Evolutionary conservation across 2,329 filamentous ascomycete species (phyloP).

Genomic region (Alternaria sp.): DNA sequence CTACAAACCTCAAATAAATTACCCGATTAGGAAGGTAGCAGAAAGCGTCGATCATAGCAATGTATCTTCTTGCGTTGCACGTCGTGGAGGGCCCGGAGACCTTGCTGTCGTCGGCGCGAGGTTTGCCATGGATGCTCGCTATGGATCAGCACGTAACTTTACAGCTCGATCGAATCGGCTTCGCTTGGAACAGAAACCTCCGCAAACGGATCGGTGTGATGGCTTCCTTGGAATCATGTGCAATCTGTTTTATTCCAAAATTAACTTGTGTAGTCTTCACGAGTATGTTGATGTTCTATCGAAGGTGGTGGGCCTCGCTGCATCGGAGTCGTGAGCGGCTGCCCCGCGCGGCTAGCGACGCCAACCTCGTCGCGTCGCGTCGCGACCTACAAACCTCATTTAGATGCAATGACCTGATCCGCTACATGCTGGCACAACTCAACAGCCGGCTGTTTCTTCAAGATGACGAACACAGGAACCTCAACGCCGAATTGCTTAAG

Average conservation of each 20-base stretch:
- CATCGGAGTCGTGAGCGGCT: not conserved
- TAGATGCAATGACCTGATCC: slow-evolving; percentile 4
- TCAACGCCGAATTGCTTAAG: slow-evolving; percentile 20
- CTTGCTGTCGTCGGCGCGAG: not conserved
- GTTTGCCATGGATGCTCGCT: not conserved
- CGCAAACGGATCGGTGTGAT: not conserved
- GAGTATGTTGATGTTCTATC: not conserved
- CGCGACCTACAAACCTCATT: not conserved
- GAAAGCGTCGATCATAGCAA: not conserved
- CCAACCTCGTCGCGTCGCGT: not conserved
- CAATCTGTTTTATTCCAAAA: no score
- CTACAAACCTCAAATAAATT: not conserved
- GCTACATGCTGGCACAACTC: slow-evolving; percentile 8
- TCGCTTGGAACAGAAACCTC: not conserved
- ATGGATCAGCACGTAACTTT: no score
- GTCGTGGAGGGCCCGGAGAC: not conserved
- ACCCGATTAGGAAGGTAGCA: not conserved
- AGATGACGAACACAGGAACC: slow-evolving; percentile 25
- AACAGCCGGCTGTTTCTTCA: slow-evolving; percentile 14
- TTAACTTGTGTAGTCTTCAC: no score
- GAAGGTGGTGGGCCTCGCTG: not conserved
- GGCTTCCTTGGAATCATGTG: no score
- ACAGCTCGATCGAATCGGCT: not conserved
- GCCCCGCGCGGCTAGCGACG: not conserved
- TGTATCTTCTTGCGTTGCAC: not conserved